Base-by-base conservation (phyloP, 2,329 filamentous ascomycete species). In the Cephalotrichum gorgonifer region DNA sequence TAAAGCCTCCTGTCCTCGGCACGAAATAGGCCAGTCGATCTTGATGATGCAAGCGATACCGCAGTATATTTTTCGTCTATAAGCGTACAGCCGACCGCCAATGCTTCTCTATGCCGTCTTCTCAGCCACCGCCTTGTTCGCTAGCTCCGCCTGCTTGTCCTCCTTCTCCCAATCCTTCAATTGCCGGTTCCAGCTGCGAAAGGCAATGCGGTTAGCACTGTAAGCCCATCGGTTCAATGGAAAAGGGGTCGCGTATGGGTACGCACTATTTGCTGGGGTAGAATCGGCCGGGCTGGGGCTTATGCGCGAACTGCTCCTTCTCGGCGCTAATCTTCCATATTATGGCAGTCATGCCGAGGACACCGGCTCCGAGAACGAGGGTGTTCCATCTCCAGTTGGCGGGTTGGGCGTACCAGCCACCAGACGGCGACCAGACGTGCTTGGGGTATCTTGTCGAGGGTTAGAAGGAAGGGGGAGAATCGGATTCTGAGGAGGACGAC, bases 401-500 rank as follows among this genome's bases (percentile, higher is more conserved):
- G 48, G 93, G 93, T 67, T 95, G 91, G 49, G 85, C 74, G 71
- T 98, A 98, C 93, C 93, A 98, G 70, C 93, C 93, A 78, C 93
- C 93, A 56, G 91, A 77, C 54, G 93, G 93, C 63, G 93, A 97
- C 93, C 93, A 98, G 78, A 98, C 88, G 77, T 98, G 91, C 78
- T 95, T 96, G 68, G 89, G 90, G 72, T 95, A 95, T 64, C 88
- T 95, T 60, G 43, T 38, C 25, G 47, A 44, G 44, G 51, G 50
- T 55, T 55, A 43, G 41, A 27, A 4, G 53, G 44, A 33, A 44
- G 46, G 51, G 35, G 44, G 53, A 52, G 49, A 49, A 9, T 30
- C 22, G 45, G 45, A 2, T 28, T 27, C 9, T 35, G 42, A 33
- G 25, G 38, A 27, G 28, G 50, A 47, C 28, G 44, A 48, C 51